phyloP scores from a whole-genome alignment of 129 eudicot species.

The Centella asiatica region DNA sequence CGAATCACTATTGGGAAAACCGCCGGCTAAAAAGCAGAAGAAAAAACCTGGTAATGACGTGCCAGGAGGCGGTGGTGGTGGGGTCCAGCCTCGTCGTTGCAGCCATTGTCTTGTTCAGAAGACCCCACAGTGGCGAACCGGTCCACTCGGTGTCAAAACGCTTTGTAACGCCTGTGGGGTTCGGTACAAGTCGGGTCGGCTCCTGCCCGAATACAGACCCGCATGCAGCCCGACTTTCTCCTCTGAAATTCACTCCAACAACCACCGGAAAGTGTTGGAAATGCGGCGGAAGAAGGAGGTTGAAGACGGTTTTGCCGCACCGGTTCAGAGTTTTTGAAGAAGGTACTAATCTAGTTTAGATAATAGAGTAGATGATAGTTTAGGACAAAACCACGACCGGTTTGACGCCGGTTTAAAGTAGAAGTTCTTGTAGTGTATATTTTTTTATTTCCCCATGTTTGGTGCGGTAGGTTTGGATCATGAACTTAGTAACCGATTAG shows the following conservation, averaged over 20 bases:
- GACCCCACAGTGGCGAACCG: conserved; percentile 98
- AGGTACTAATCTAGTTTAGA: not conserved
- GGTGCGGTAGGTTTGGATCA: conserved; percentile 35
- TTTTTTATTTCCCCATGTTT: conserved; percentile 19
- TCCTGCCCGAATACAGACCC: conserved; percentile 83
- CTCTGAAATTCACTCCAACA: conserved; percentile 63
- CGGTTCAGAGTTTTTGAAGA: conserved; percentile 68
- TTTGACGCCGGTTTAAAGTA: conserved; percentile 13
- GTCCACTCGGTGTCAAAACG: conserved; percentile 82
- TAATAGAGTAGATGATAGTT: no score
- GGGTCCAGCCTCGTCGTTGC: conserved; percentile 48
- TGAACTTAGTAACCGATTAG: conserved; percentile 36
- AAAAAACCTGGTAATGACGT: conserved; percentile 10
- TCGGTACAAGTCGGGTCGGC: conserved; percentile 88
- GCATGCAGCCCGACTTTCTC: conserved; percentile 91
- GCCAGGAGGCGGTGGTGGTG: conserved; percentile 20
- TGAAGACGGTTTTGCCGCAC: conserved; percentile 27
- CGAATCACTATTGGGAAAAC: conserved; percentile 47
- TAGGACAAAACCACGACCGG: conserved; percentile 24
- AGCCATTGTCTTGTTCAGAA: conserved; percentile 67
- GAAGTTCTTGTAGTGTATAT: conserved; percentile 22
- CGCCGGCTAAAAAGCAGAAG: conserved; percentile 29
- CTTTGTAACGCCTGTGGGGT: conserved; percentile 94
- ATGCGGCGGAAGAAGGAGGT: conserved; percentile 72
- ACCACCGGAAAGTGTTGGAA: conserved; percentile 84